Percentiles rank a stretch among this genome's conserved stretches.
Evolutionary conservation across 2,329 filamentous ascomycete genomes (phyloP).

Genomic region (Neurospora sp.): DNA sequence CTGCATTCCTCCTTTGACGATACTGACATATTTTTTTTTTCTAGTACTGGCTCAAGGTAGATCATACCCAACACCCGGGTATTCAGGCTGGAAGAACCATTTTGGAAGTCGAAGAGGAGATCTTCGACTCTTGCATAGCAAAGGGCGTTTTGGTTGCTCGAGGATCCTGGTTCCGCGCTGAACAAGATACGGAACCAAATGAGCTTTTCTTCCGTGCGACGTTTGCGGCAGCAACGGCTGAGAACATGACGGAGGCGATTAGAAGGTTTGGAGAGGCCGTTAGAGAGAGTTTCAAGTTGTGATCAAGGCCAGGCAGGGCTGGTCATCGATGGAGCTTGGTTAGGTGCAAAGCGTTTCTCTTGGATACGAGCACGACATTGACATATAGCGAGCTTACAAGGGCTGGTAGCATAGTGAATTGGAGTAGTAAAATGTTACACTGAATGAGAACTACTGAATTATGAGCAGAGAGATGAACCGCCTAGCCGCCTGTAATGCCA

Average conservation of each 20-base stretch:
- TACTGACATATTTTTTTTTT: not conserved
- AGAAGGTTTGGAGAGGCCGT: constrained; percentile 68
- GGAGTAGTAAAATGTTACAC: not conserved
- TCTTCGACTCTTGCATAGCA: constrained; percentile 69
- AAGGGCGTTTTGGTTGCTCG: constrained; percentile 72
- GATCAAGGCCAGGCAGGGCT: not conserved
- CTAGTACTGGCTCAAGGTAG: constrained; percentile 64
- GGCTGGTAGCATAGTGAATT: not conserved
- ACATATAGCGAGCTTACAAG: not conserved
- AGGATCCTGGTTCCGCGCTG: constrained; percentile 86
- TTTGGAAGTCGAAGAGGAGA: constrained; percentile 69
- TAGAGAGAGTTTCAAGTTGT: constrained; percentile 40
- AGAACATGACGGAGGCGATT: constrained; percentile 64
- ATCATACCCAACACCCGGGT: constrained; percentile 57
- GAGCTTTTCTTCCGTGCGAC: constrained; percentile 84
- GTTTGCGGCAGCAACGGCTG: constrained; percentile 68
- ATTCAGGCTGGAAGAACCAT: constrained; percentile 39
- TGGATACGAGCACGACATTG: not conserved
- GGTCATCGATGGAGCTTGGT: not conserved
- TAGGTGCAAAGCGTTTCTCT: not conserved
- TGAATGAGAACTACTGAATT: not conserved
- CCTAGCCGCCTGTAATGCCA: not conserved
- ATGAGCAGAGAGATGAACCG: not conserved
- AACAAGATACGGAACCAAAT: constrained; percentile 47
- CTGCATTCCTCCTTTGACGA: not conserved